phyloP scores from a whole-genome alignment of 805 yeast species.

The Kuraishia cidri region DNA sequence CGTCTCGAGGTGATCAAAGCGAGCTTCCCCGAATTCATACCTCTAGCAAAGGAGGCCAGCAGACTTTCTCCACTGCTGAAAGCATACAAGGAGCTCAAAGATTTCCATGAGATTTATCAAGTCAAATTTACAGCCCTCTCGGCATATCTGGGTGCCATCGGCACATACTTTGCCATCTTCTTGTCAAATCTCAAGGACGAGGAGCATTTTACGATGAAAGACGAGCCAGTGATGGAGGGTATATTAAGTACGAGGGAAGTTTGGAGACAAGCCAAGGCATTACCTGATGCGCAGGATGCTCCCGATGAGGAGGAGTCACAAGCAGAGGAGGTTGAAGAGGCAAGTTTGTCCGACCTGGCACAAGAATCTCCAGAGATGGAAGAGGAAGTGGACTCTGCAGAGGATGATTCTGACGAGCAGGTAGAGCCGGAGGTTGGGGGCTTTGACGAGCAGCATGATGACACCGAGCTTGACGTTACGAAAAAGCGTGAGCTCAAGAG shows the following conservation, averaged over 20 bases:
- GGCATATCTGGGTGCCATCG: constrained; percentile 70
- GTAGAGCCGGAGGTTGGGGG: constrained; percentile 7
- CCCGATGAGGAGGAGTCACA: constrained; percentile 16
- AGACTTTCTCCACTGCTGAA: constrained; percentile 31
- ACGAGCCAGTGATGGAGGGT: constrained; percentile 84
- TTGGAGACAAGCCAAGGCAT: constrained; percentile 74
- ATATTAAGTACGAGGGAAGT: constrained; percentile 75
- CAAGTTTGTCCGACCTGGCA: constrained; percentile 12
- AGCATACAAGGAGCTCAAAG: constrained; percentile 19
- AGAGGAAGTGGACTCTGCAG: constrained; percentile 7
- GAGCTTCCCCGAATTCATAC: constrained; percentile 77
- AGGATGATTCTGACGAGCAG: constrained; percentile 8
- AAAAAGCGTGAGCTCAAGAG: constrained; percentile 42
- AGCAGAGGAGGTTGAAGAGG: constrained; percentile 15
- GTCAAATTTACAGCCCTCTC: constrained; percentile 65
- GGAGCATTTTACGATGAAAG: constrained; percentile 56
- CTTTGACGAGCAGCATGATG: constrained; percentile 18
- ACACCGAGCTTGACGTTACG: constrained; percentile 41
- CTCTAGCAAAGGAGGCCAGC: constrained; percentile 56
- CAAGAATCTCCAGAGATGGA: constrained; percentile 15
- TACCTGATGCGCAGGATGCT: constrained; percentile 24
- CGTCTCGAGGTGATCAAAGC: constrained; percentile 44
- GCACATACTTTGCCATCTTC: constrained; percentile 73
- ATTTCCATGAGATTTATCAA: constrained; percentile 24
- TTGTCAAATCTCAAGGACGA: constrained; percentile 43